Percentiles rank a stretch among this genome's conserved stretches.
These are phyloP conservation scores for Chaetomium tenue DNA, from an alignment of 495 filamentous ascomycete species.

Conservation along the genomic window DNA sequence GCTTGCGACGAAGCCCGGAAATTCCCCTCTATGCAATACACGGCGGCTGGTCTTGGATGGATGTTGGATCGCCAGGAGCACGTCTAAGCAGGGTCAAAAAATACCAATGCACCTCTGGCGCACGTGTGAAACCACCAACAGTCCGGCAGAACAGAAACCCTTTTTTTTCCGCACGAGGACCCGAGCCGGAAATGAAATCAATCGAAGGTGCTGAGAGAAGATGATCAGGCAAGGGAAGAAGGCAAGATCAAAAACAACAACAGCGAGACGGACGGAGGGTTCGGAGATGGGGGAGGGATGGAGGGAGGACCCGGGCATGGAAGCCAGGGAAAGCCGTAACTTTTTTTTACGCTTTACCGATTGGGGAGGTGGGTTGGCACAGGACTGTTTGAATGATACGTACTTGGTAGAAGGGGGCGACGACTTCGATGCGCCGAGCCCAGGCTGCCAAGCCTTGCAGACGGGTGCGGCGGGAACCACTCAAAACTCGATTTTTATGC, in stretches of 20 bases:
- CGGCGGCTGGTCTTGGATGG: not conserved
- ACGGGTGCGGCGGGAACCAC: conserved; percentile 21
- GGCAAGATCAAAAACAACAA: conserved; percentile 15
- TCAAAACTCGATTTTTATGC: not conserved
- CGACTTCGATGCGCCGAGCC: conserved; percentile 25
- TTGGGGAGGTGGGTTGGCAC: conserved; percentile 24
- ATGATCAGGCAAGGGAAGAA: conserved; percentile 5
- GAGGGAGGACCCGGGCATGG: conserved; percentile 15
- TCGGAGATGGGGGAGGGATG: conserved; percentile 28
- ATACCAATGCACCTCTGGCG: conserved; percentile 17
- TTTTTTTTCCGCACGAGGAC: conserved; percentile 3
- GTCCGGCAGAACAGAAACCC: conserved; percentile 3
- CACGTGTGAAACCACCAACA: not conserved
- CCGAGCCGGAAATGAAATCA: conserved; percentile 5
- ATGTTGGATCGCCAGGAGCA: conserved; percentile 13
- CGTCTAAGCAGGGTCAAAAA: conserved; percentile 17
- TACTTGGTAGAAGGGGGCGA: conserved; percentile 35
- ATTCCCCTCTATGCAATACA: conserved; percentile 20
- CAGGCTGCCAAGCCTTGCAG: conserved; percentile 25
- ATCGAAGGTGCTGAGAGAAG: conserved; percentile 5
- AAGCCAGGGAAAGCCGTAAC: conserved; percentile 27
- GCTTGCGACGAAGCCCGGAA: conserved; percentile 20
- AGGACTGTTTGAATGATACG: conserved; percentile 28
- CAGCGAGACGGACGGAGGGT: conserved; percentile 30
- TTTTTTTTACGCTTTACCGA: conserved; percentile 35